Percentiles rank a stretch among this genome's conserved stretches.
Conservation (phyloP, 1,284 basidiomycete species). For the Coniophora puteana region DNA sequence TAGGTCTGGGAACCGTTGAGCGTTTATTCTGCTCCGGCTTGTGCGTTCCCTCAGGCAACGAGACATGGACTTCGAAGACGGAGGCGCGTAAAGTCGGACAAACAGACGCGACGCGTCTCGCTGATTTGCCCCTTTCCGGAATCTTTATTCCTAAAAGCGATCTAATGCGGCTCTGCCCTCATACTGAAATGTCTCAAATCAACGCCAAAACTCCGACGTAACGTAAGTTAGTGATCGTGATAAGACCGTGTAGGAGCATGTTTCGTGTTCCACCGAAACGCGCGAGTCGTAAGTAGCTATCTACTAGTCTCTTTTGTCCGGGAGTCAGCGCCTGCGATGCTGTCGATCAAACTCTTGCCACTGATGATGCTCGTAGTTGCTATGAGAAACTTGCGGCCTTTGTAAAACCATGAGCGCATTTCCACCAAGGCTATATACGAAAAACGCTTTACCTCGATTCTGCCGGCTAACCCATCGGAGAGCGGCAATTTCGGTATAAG, state of each 20-base stretch:
- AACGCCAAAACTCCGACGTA: no score
- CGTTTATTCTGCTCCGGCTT: no score
- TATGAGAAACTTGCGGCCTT: slow-evolving; percentile 82
- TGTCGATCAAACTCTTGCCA: slow-evolving; percentile 69
- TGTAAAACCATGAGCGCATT: slow-evolving; percentile 9
- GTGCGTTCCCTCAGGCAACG: no score
- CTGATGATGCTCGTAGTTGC: slow-evolving; percentile 88
- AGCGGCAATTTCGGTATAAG: slow-evolving; percentile 95
- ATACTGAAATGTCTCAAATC: not conserved
- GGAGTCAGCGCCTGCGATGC: slow-evolving; percentile 55
- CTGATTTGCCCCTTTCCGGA: slow-evolving; percentile 7
- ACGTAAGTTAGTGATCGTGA: no score
- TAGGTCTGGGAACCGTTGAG: no score
- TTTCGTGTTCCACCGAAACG: no score
- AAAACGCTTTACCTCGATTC: slow-evolving; percentile 55
- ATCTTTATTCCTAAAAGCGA: not conserved
- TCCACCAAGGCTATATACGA: slow-evolving; percentile 1
- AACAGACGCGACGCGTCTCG: slow-evolving; percentile 39
- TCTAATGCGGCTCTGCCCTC: not conserved
- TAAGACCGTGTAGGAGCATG: no score
- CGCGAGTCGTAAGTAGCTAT: no score
- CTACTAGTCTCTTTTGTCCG: slow-evolving; percentile 34
- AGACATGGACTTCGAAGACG: no score
- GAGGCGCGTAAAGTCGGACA: slow-evolving; percentile 26
- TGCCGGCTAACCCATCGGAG: slow-evolving; percentile 87